Evolutionary conservation across 495 filamentous ascomycete genomes (phyloP).

Genomic region (Viridothelium virens): DNA sequence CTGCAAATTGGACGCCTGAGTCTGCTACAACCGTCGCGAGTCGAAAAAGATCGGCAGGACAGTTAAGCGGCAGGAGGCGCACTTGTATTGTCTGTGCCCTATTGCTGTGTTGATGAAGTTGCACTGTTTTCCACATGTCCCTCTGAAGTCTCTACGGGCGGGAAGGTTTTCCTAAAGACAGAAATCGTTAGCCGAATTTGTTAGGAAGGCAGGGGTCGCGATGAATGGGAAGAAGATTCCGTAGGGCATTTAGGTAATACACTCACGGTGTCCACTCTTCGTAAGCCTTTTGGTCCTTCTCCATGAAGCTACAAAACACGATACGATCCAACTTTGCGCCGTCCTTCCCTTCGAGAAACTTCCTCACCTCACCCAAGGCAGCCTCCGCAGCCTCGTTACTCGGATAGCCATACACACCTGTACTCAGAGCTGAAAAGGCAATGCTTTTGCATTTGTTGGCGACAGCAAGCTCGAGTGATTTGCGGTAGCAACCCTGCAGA

Average conservation of each 20-base stretch:
- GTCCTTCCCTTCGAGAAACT: conserved; percentile 55
- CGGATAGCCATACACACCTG: conserved; percentile 86
- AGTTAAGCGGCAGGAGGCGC: neutral
- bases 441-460: conserved; percentile 58
- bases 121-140: neutral
- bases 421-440: conserved; percentile 77
- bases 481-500: conserved; percentile 64
- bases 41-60: neutral
- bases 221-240: neutral
- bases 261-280: conserved; percentile 62
- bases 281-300: conserved; percentile 70
- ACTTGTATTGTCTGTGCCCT: neutral
- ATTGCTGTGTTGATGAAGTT: neutral
- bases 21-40: neutral
- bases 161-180: conserved; percentile 30
- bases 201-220: neutral
- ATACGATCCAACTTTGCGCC: conserved; percentile 58
- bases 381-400: conserved; percentile 58
- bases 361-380: conserved; percentile 60
- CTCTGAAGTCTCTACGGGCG: conserved; percentile 18
- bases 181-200: neutral
- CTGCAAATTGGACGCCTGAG: neutral
- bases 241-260: neutral
- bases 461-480: conserved; percentile 64
- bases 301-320: conserved; percentile 72